phyloP scores from a whole-genome alignment of 2,329 filamentous ascomycete species.

The Neopestalotiopsis clavispora region DNA sequence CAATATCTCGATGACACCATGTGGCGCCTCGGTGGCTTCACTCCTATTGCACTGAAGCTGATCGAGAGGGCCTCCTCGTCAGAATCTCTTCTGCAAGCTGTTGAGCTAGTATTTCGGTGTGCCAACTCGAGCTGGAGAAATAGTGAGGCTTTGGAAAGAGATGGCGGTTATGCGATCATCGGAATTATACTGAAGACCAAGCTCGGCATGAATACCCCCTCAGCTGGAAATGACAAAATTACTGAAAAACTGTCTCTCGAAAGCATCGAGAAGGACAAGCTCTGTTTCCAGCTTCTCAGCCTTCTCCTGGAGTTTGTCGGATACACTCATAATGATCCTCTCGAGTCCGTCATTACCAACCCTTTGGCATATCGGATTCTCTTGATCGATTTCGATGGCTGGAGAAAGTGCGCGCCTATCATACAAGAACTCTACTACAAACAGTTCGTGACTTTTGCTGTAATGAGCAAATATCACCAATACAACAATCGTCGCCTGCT shows the following conservation, averaged over 20 bases:
- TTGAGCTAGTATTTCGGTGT: slow-evolving; percentile 84
- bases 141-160: slow-evolving; percentile 96
- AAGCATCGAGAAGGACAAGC: slow-evolving; percentile 57
- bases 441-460: slow-evolving; percentile 86
- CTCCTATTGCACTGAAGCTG: slow-evolving; percentile 82
- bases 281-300: slow-evolving; percentile 70
- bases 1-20: slow-evolving; percentile 88
- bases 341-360: slow-evolving; percentile 93
- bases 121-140: slow-evolving; percentile 95
- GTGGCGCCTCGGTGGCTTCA: slow-evolving; percentile 92
- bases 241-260: slow-evolving; percentile 51
- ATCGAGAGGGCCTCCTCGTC: slow-evolving; percentile 76
- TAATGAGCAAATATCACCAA: slow-evolving; percentile 87
- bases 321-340: slow-evolving; percentile 78
- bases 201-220: slow-evolving; percentile 58
- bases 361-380: slow-evolving; percentile 92
- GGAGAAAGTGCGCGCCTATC: slow-evolving; percentile 77
- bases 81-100: slow-evolving; percentile 74
- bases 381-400: slow-evolving; percentile 90
- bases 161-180: slow-evolving; percentile 90
- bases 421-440: slow-evolving; percentile 91
- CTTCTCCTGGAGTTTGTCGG: slow-evolving; percentile 86
- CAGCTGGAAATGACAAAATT: slow-evolving; percentile 37
- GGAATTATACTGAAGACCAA: slow-evolving; percentile 85
- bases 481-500: slow-evolving; percentile 89